Conservation (phyloP, 202 grass and related monocot genomes). For the Musa balbisiana region DNA sequence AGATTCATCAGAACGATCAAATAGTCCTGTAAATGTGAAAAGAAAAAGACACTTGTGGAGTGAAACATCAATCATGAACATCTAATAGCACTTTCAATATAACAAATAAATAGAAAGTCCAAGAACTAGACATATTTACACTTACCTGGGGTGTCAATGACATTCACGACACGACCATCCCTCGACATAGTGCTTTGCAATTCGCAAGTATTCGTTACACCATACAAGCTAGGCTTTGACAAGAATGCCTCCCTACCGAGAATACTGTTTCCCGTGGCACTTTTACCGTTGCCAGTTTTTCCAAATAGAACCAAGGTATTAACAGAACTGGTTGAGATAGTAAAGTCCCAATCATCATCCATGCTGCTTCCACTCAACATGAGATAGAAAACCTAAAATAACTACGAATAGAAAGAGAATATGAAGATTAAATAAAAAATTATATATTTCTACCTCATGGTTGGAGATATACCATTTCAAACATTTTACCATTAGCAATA, state of each 20-base stretch:
- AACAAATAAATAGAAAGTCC: too few relatives aligned
- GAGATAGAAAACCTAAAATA: not conserved
- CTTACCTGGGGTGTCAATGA: conserved; percentile 87
- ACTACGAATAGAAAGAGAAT: not conserved
- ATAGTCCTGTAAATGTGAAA: conserved; percentile 42
- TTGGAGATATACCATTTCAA: too few relatives aligned
- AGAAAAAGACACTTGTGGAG: too few relatives aligned
- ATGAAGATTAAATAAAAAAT: too few relatives aligned
- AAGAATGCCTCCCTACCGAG: conserved; percentile 65
- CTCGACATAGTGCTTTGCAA: conserved; percentile 56
- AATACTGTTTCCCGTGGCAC: conserved; percentile 96
- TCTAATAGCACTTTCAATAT: too few relatives aligned
- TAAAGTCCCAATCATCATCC: conserved; percentile 16
- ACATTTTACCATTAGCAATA: too few relatives aligned
- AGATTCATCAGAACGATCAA: conserved; percentile 51
- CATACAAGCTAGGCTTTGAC: conserved; percentile 49
- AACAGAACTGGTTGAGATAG: not conserved
- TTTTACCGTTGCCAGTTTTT: conserved; percentile 87
- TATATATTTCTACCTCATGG: too few relatives aligned
- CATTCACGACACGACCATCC: conserved; percentile 78
- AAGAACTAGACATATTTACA: too few relatives aligned
- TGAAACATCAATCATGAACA: too few relatives aligned
- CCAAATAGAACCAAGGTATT: conserved; percentile 79
- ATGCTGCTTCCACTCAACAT: not conserved
- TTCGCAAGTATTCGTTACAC: conserved; percentile 70